A percentile compares a stretch with the other conserved stretches of the same genome.
phyloP scores from a whole-genome alignment of 2,329 filamentous ascomycete genomes.

The Teratosphaeriaceae sp. region DNA sequence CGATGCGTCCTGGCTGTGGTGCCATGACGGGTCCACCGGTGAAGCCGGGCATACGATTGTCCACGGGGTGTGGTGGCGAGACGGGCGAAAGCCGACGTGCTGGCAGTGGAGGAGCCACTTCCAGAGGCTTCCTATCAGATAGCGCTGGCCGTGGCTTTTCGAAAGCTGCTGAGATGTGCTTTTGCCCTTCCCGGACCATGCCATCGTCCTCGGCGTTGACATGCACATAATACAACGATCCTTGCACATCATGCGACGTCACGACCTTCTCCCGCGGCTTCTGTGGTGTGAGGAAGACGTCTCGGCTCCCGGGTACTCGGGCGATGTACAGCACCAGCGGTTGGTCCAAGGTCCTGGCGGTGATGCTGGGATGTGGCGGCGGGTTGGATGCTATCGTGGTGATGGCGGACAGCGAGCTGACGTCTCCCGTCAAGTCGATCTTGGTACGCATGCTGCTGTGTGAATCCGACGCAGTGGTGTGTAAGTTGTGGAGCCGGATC shows the following conservation, averaged over 20 bases:
- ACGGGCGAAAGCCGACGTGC: conserved; percentile 7
- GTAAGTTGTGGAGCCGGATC: background rate
- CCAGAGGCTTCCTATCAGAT: background rate
- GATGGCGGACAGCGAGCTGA: conserved; percentile 72
- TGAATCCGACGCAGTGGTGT: conserved; percentile 2
- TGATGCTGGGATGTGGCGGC: conserved; percentile 75
- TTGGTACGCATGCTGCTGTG: conserved; percentile 18
- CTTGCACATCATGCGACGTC: conserved; percentile 77
- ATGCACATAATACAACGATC: conserved; percentile 87
- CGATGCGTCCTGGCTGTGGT: conserved; percentile 12
- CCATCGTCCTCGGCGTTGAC: conserved; percentile 58
- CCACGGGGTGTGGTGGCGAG: conserved; percentile 15
- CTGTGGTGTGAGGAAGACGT: conserved; percentile 85
- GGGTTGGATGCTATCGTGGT: conserved; percentile 79
- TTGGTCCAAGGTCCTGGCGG: conserved; percentile 60
- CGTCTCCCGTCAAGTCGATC: conserved; percentile 60
- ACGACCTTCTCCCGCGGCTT: conserved; percentile 87
- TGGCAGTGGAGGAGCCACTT: conserved; percentile 7
- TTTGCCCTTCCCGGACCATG: conserved; percentile 20
- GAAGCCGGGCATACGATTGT: conserved; percentile 7
- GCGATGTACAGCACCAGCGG: conserved; percentile 85
- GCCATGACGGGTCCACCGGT: conserved; percentile 2
- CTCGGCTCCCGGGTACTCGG: conserved; percentile 83
- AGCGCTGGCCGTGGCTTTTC: background rate
- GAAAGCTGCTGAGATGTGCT: conserved; percentile 15